A percentile compares a stretch with the other conserved stretches of the same genome.
Evolutionary conservation across 2,329 filamentous ascomycete genomes (phyloP).

Genomic region (Aspergillus neoniger): DNA sequence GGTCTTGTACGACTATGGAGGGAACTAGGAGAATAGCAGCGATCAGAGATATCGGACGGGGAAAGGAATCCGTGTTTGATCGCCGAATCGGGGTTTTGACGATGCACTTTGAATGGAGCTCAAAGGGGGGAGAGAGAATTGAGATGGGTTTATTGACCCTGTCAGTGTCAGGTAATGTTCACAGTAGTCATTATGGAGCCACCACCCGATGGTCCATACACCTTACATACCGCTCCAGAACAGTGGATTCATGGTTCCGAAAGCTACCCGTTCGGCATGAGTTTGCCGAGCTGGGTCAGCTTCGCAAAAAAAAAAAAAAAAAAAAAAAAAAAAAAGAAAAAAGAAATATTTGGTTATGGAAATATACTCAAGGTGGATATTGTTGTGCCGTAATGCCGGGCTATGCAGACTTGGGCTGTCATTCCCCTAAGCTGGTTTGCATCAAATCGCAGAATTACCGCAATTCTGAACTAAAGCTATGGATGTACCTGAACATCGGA

Average conservation of each 20-base stretch:
- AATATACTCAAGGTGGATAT: background rate
- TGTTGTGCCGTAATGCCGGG: constrained; percentile 15
- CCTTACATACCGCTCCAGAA: too few relatives aligned
- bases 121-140: too few relatives aligned
- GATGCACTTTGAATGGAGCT: background rate
- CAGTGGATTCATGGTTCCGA: background rate
- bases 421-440: background rate
- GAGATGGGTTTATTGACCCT: background rate
- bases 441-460: background rate
- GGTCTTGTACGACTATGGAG: background rate
- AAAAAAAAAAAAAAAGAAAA: background rate
- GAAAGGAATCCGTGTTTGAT: background rate
- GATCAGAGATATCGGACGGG: background rate
- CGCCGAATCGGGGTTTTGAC: background rate
- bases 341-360: background rate
- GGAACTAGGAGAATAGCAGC: background rate
- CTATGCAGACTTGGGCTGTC: constrained; percentile 9
- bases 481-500: background rate
- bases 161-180: background rate
- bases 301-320: background rate
- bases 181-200: background rate
- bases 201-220: background rate
- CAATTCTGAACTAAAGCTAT: background rate
- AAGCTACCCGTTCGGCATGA: constrained; percentile 16
- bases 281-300: constrained; percentile 17